phyloP scores from a whole-genome alignment of 139 green algal species.

The Dunaliella primolecta region DNA sequence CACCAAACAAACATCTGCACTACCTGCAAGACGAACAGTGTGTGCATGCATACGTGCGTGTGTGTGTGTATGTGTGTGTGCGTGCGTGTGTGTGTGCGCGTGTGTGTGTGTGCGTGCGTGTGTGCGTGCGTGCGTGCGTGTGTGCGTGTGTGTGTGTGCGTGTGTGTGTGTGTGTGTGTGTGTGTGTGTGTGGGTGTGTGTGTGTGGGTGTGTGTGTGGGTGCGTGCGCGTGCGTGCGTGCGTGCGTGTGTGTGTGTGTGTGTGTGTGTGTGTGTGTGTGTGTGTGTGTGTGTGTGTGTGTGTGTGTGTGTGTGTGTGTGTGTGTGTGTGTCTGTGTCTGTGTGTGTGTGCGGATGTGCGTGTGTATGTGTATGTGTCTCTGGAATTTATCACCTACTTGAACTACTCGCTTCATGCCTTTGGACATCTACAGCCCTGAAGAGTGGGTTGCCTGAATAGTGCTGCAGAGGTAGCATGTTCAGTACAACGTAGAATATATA shows the following conservation, averaged over 20 bases:
- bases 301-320: neutral
- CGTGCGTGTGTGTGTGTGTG: neutral
- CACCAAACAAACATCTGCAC: conserved; percentile 40
- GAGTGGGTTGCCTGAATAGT: conserved; percentile 41
- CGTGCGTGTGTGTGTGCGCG: neutral
- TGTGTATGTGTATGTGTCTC: neutral
- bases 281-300: neutral
- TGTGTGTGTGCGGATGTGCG: neutral
- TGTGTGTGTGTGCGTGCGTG: too few species aligned
- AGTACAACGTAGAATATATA: neutral
- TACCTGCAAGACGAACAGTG: too few species aligned
- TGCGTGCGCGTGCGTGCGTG: neutral
- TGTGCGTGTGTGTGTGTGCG: neutral
- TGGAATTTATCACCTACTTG: neutral
- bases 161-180: too few species aligned
- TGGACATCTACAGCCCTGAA: conserved; percentile 26
- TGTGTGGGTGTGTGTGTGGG: neutral
- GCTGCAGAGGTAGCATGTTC: conserved; percentile 17
- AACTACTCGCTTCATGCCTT: conserved; percentile 23
- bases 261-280: neutral
- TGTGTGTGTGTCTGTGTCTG: neutral
- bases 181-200: neutral
- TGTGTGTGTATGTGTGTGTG: neutral
- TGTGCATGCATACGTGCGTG: neutral
- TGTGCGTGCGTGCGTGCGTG: neutral